phyloP scores from a whole-genome alignment of 345 rosid genomes.

The Gossypium herbaceum region DNA sequence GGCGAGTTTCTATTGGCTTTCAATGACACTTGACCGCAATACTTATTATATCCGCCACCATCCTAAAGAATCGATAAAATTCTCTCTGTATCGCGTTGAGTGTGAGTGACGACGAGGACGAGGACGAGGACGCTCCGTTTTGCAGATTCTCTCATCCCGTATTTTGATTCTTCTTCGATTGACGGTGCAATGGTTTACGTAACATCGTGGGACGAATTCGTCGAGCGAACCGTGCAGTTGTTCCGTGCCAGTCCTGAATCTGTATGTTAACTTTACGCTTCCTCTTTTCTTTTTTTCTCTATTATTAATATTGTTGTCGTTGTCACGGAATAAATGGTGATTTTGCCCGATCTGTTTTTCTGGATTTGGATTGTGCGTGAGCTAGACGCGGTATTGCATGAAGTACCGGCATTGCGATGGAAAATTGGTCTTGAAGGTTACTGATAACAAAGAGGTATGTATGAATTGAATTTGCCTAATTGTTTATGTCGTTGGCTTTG shows the following conservation, averaged over 20 bases:
- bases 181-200: constrained; percentile 56
- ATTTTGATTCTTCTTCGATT: not conserved
- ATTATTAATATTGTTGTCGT: not conserved
- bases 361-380: constrained; percentile 18
- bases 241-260: constrained; percentile 90
- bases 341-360: not conserved
- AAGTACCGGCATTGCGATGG: constrained; percentile 95
- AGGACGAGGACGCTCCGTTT: not conserved
- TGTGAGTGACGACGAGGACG: not conserved
- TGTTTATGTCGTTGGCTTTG: not conserved
- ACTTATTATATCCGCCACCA: not conserved
- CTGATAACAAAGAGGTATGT: constrained; percentile 90
- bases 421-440: constrained; percentile 95
- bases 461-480: not conserved
- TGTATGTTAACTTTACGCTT: constrained; percentile 29
- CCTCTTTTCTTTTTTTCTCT: not conserved
- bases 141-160: not conserved
- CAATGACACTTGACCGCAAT: not conserved
- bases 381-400: constrained; percentile 78
- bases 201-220: constrained; percentile 83
- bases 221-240: constrained; percentile 66
- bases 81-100: not conserved
- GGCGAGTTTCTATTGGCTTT: not conserved
- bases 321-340: not conserved
- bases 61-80: not conserved